Base-by-base conservation (phyloP, 2,329 filamentous ascomycete genomes). In the Onygenales sp. region DNA sequence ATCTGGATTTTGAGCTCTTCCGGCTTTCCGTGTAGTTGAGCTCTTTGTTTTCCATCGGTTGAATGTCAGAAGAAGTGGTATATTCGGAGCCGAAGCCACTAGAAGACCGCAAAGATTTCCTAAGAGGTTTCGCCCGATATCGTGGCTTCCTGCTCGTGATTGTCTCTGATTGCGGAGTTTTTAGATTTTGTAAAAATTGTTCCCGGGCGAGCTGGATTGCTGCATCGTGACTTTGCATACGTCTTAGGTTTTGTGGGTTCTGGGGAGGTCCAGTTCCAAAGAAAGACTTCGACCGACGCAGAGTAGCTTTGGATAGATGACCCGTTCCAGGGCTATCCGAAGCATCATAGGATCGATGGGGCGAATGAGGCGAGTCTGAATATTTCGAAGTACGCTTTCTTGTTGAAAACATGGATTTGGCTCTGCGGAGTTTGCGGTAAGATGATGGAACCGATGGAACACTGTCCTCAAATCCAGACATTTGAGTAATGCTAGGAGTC, bases 391-490 rank as follows among this genome's bases (percentile, higher is more conserved):
- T 56, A 34, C 66, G 63, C 36, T 65, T 67, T 49, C 67, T 63
- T 2, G 72, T 68, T 6, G 67, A 67, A 52, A 75, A 74, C 72
- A 76, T 73, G n/a, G 74, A 77, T 54, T 69, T 73, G 6, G 74
- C 66, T 57, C 72, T 76, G 34, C 71, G 70, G 33, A 77, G 64
- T 49, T 67, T 70, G 27, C 73, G 68, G 56, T 74, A 76, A 1
- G 74, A 76, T 4, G 74, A 77, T 31, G 74, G 73, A 44, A 67
- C 56, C 14, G 70, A 71, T 34, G 68, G 63, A 44, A 70, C 65
- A 6, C 64, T 62, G 21, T 66, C 63, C 57, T 69, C 70, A 31
- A 71, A 54, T 0, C 63, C 67, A 21, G 60, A 56, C 39, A 63
- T 64, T 55, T 70, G 67, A 37, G 46, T 66, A 49, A 65, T 66